Percentiles rank a stretch among this genome's conserved stretches.
These are phyloP conservation scores for Dinochytrium kinnereticum DNA, from an alignment of 371 early-diverging fungal species.

Conservation along the genomic window DNA sequence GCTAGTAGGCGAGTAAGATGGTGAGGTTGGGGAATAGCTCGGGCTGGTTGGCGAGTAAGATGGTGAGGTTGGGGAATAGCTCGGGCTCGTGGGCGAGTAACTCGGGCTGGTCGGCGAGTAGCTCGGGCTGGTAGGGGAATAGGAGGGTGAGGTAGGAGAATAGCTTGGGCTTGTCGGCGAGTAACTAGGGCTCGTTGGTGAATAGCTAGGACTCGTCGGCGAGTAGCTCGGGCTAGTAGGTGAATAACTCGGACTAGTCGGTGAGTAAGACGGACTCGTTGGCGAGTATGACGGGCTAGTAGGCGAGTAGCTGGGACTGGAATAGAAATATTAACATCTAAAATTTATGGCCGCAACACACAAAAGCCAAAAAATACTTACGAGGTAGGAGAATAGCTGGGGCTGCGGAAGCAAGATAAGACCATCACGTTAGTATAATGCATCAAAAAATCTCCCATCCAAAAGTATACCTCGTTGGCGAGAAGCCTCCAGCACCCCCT, in stretches of 20 bases:
- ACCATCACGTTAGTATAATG: too few relatives aligned
- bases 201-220: conserved; percentile 69
- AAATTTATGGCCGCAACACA: conserved; percentile 74
- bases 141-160: conserved; percentile 80
- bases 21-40: conserved; percentile 66
- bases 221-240: conserved; percentile 76
- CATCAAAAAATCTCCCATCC: too few relatives aligned
- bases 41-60: conserved; percentile 70
- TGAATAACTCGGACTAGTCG: conserved; percentile 52
- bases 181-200: conserved; percentile 73
- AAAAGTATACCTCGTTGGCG: conserved; percentile 39
- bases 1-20: conserved; percentile 66
- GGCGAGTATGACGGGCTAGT: conserved; percentile 64
- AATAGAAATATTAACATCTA: conserved; percentile 62
- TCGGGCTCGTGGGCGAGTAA: conserved; percentile 70
- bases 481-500: conserved; percentile 51
- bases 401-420: too few relatives aligned
- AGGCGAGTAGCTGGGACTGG: conserved; percentile 75
- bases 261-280: conserved; percentile 64
- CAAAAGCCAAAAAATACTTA: too few relatives aligned
- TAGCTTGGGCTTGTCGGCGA: conserved; percentile 69
- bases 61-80: conserved; percentile 68
- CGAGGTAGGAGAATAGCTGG: conserved; percentile 66
- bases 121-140: conserved; percentile 57
- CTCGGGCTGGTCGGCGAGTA: conserved; percentile 62